Evolutionary conservation across 441 rosid genomes (phyloP), one percentile per base, ranked within the genome.

Genomic region (Corymbia citriodora): DNA sequence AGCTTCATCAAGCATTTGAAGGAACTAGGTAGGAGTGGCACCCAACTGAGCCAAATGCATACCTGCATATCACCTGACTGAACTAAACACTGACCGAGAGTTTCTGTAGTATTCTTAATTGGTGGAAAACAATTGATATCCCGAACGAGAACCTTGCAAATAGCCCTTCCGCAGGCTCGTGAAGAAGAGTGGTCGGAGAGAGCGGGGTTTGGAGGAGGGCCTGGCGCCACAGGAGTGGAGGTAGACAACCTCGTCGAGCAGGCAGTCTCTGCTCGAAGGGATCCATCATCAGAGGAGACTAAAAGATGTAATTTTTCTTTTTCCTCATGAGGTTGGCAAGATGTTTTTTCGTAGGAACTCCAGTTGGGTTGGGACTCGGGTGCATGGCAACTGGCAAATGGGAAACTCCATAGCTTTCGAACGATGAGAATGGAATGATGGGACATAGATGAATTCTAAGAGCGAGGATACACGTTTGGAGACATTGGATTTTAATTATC

Each of bases 191-290:
- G 48, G 85, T 90, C 45, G 83, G 88, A 79, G 57, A 23, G 65
- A 85, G 49, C 89, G 7, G 95, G 93, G 91, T 91, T 92, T 3
- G 92, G 72, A 15, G 96, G 97, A 31, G 97, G 99, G 90, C 97
- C 98, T 90, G 94, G 72, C 92, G 96, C 98, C 96, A 96, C 79
- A 97, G 96, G 50, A 93, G 90, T 95, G 98, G 89, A 95, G 98
- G 93, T 94, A 94, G 89, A 95, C 93, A 40, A 95, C 97, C 88
- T 95, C 97, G n/a, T 95, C 94, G 89, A 91, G 94, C 87, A 94
- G 93, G 94, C 87, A 94, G 93, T 52, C 93, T 91, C 89, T 92
- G 93, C 65, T 95, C 96, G 88, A 92, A 59, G 63, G 93, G 89
- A 18, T 92, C 92, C 96, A 94, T 95, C 53, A 53, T 23, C 86